phyloP scores from a whole-genome alignment of 139 green algal species.

The Edaphochlamys debaryana region DNA sequence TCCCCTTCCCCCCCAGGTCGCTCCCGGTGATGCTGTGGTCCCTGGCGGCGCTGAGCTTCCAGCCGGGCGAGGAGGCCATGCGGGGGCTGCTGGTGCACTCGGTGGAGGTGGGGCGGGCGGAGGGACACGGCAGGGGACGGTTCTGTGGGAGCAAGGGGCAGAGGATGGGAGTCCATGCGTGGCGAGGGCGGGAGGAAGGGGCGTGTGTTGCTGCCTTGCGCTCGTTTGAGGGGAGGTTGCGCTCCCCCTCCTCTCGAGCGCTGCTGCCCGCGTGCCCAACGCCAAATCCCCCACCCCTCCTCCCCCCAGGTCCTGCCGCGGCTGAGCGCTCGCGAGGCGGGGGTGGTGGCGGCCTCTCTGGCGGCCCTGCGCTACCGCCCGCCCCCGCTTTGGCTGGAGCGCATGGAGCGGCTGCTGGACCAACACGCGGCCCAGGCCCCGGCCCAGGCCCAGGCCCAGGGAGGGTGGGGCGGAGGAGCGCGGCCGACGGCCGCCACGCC shows the following conservation, averaged over 20 bases:
- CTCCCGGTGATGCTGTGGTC: constrained; percentile 30
- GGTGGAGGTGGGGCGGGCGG: background rate
- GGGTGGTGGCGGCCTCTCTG: background rate
- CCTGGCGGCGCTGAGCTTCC: background rate
- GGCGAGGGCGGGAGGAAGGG: background rate
- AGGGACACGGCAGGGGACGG: background rate
- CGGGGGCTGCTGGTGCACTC: constrained; percentile 13
- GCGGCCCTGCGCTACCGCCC: background rate
- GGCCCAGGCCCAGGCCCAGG: too few species aligned
- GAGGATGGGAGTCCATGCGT: background rate
- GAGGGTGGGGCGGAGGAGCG: too few species aligned
- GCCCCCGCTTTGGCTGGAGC: constrained; percentile 11
- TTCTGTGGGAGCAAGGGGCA: background rate
- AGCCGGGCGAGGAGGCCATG: background rate
- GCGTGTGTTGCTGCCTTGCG: background rate
- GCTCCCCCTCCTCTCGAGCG: too few species aligned
- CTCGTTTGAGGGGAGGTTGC: too few species aligned
- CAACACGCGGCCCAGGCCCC: too few species aligned
- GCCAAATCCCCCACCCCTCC: background rate
- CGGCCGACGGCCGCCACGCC: too few species aligned
- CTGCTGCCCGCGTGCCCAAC: background rate
- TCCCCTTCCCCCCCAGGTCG: background rate
- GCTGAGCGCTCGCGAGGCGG: background rate
- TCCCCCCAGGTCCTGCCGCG: background rate
- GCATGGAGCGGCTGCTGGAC: constrained; percentile 13